A percentile compares a stretch with the other conserved stretches of the same genome.
phyloP scores from a whole-genome alignment of 805 yeast species.

The Schizosaccharomyces cryophilus region DNA sequence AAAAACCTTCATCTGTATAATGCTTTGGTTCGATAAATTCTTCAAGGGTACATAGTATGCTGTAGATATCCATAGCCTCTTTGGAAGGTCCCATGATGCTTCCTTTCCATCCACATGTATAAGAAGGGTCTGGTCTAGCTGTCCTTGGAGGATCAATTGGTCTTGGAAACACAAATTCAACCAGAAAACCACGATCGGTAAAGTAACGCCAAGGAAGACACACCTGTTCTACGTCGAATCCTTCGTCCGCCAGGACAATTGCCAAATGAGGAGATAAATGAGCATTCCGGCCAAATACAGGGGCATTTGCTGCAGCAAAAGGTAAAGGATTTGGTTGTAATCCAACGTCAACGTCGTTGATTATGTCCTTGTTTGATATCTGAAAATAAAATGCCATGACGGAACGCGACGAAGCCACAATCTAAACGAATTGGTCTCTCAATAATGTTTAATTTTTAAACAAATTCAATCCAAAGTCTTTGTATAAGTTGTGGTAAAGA shows the following conservation, averaged over 20 bases:
- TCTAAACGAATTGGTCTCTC: no score
- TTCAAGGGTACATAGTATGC: neutral
- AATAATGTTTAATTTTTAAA: no score
- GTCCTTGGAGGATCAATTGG: neutral
- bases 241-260: neutral
- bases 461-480: no score
- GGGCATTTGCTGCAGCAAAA: neutral
- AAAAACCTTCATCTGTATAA: neutral
- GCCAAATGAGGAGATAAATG: neutral
- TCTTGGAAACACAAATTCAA: neutral
- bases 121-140: neutral
- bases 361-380: neutral
- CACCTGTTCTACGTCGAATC: neutral
- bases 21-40: neutral
- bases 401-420: no score
- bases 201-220: neutral
- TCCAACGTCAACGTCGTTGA: neutral
- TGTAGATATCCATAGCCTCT: neutral
- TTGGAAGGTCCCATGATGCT: neutral
- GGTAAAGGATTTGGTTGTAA: neutral
- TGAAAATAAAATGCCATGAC: neutral
- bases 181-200: neutral
- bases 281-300: neutral
- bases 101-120: neutral
- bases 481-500: no score